These are phyloP conservation scores for Jatropha podagrica DNA, from an alignment of 441 rosid species.

Conservation along the genomic window DNA sequence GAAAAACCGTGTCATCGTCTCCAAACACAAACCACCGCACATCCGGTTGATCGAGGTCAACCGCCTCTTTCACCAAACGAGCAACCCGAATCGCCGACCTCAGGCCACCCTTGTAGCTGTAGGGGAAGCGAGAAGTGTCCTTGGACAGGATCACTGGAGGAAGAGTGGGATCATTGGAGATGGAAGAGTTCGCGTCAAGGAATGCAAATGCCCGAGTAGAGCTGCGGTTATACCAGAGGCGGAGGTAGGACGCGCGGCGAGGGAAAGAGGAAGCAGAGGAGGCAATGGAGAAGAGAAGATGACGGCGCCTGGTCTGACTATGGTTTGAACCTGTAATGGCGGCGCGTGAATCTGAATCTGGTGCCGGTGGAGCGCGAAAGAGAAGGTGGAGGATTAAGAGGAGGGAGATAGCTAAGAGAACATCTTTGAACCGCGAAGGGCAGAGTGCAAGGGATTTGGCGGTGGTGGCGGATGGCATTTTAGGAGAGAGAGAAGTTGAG, in stretches of 20 bases:
- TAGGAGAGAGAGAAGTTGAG: not conserved
- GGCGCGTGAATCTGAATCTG: conserved; percentile 18
- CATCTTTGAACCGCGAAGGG: conserved; percentile 47
- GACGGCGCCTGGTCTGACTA: conserved; percentile 45
- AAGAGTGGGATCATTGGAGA: conserved; percentile 36
- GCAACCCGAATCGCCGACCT: conserved; percentile 82
- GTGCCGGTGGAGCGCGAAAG: conserved; percentile 31
- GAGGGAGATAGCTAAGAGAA: conserved; percentile 45
- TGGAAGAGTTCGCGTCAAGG: conserved; percentile 45
- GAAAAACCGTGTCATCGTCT: conserved; percentile 85
- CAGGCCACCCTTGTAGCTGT: conserved; percentile 65
- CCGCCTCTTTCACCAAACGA: conserved; percentile 78
- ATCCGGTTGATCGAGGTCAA: conserved; percentile 47
- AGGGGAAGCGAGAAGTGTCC: conserved; percentile 72
- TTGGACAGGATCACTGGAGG: conserved; percentile 54
- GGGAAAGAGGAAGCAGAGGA: conserved; percentile 60
- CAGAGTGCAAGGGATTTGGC: conserved; percentile 17
- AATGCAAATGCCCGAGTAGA: conserved; percentile 76
- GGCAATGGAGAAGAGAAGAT: conserved; percentile 79
- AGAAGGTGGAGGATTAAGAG: conserved; percentile 45
- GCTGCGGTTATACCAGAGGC: conserved; percentile 67
- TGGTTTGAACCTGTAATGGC: conserved; percentile 9
- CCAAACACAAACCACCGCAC: conserved; percentile 95
- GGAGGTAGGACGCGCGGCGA: conserved; percentile 61
- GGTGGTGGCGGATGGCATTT: conserved; percentile 1